Evolutionary conservation across 495 filamentous ascomycete species (phyloP).

Genomic region (Neurospora sp.): DNA sequence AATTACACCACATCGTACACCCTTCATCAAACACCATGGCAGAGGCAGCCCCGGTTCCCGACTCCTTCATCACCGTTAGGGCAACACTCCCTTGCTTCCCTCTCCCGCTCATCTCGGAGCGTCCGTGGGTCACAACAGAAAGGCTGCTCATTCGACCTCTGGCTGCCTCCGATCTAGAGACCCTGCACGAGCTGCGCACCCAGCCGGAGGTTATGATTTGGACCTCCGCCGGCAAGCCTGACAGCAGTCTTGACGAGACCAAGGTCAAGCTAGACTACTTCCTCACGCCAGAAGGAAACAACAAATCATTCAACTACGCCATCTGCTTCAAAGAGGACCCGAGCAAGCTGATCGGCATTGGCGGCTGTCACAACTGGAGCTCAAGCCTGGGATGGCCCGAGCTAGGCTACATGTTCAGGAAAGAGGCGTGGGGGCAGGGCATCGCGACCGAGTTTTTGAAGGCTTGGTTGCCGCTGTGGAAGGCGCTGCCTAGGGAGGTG

Average conservation of each 20-base stretch:
- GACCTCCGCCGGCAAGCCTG: slow-evolving; percentile 26
- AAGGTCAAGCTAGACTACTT: slow-evolving; percentile 18
- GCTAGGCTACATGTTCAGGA: slow-evolving; percentile 37
- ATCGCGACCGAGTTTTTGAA: slow-evolving; percentile 36
- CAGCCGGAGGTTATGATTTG: slow-evolving; percentile 43
- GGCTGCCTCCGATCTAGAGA: slow-evolving; percentile 25
- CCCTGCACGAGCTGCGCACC: slow-evolving; percentile 28
- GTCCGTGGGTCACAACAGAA: slow-evolving; percentile 26
- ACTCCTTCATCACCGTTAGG: slow-evolving; percentile 19
- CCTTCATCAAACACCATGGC: background rate
- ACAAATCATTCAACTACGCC: slow-evolving; percentile 28
- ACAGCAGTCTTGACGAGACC: slow-evolving; percentile 26
- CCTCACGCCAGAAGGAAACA: slow-evolving; percentile 18
- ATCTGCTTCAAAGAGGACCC: slow-evolving; percentile 24
- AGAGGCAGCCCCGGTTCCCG: background rate
- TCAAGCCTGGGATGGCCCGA: slow-evolving; percentile 33
- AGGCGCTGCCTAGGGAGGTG: slow-evolving; percentile 26
- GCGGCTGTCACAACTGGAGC: slow-evolving; percentile 18
- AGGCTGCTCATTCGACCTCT: slow-evolving; percentile 36
- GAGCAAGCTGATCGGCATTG: slow-evolving; percentile 31
- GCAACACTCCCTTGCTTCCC: slow-evolving; percentile 25
- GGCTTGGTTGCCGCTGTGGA: slow-evolving; percentile 29
- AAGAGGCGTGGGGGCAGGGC: slow-evolving; percentile 35
- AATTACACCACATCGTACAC: background rate
- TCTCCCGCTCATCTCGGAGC: slow-evolving; percentile 16